phyloP scores from a whole-genome alignment of 2,329 filamentous ascomycete genomes.

The Fusarium pseudonygamai region DNA sequence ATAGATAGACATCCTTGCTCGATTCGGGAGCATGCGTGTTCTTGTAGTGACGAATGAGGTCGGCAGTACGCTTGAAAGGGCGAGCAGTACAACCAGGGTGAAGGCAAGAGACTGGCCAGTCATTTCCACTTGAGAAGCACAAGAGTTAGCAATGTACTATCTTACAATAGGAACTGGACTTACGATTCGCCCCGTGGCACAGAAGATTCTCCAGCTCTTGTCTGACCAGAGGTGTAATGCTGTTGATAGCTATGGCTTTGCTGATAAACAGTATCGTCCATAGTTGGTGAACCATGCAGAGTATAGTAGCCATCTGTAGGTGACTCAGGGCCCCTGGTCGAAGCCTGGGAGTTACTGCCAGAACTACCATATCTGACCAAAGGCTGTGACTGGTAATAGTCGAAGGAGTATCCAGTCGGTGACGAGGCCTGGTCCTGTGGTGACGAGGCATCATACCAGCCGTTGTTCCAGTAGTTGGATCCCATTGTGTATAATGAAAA shows the following conservation, averaged over 20 bases:
- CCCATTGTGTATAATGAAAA: conserved; percentile 20
- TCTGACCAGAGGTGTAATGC: conserved; percentile 4
- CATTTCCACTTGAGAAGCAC: conserved; percentile 34
- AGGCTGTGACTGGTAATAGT: conserved; percentile 40
- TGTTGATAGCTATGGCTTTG: conserved; percentile 21
- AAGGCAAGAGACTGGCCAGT: conserved; percentile 52
- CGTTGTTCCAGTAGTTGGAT: conserved; percentile 24
- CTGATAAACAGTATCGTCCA: conserved; percentile 20
- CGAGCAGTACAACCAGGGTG: conserved; percentile 54
- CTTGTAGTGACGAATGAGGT: conserved; percentile 63
- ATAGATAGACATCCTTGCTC: conserved; percentile 56
- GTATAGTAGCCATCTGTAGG: conserved; percentile 35
- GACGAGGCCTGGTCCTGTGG: conserved; percentile 34
- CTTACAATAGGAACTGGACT: not conserved
- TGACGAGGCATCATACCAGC: conserved; percentile 28
- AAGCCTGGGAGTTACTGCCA: conserved; percentile 42
- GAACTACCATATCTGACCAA: conserved; percentile 45
- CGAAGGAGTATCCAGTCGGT: conserved; percentile 24
- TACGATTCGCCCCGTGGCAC: conserved; percentile 27
- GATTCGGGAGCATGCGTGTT: conserved; percentile 57
- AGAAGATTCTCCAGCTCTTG: not conserved
- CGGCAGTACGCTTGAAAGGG: conserved; percentile 62
- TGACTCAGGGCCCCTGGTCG: conserved; percentile 41
- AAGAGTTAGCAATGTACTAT: conserved; percentile 3
- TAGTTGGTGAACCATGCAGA: conserved; percentile 22